Evolutionary conservation across 352 stramenopile genomes (phyloP).

Genomic region (Phytophthora boehmeriae): DNA sequence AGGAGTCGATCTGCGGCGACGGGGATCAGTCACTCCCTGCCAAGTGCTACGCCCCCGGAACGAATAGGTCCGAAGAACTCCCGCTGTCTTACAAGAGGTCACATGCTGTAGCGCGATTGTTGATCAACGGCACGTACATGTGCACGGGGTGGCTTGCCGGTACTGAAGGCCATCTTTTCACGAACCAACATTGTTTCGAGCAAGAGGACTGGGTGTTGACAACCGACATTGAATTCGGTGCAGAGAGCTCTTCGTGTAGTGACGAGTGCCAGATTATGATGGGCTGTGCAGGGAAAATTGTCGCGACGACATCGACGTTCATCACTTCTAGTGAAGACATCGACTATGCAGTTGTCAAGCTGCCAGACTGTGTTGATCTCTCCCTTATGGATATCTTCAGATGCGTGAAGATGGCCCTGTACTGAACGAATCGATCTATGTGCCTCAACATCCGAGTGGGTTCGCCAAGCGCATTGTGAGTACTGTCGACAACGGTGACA

Average conservation of each 20-base stretch:
- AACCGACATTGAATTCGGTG: conserved; percentile 66
- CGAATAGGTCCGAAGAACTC: conserved; percentile 25
- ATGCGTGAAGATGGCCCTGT: conserved; percentile 39
- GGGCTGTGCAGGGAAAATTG: conserved; percentile 51
- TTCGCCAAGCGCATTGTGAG: conserved; percentile 62
- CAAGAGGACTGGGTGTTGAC: conserved; percentile 24
- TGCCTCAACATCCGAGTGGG: conserved; percentile 57
- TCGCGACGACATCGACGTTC: conserved; percentile 50
- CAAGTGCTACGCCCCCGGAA: conserved; percentile 48
- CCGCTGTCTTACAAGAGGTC: conserved; percentile 47
- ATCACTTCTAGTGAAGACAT: conserved; percentile 40
- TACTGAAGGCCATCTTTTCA: conserved; percentile 71
- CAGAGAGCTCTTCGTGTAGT: conserved; percentile 57
- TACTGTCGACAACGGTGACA: conserved; percentile 29
- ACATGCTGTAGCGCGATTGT: conserved; percentile 57
- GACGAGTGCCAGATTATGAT: conserved; percentile 46
- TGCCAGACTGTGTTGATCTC: conserved; percentile 40
- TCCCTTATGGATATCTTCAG: conserved; percentile 65
- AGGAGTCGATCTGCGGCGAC: conserved; percentile 55
- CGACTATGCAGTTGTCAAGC: conserved; percentile 68
- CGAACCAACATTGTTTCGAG: conserved; percentile 73
- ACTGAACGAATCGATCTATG: conserved; percentile 60
- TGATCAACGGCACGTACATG: conserved; percentile 55
- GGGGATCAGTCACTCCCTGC: conserved; percentile 57
- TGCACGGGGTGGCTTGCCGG: conserved; percentile 73